These are phyloP conservation scores for Hordeum pubiflorum DNA, from an alignment of 202 grass and related monocot species.

Conservation along the genomic window DNA sequence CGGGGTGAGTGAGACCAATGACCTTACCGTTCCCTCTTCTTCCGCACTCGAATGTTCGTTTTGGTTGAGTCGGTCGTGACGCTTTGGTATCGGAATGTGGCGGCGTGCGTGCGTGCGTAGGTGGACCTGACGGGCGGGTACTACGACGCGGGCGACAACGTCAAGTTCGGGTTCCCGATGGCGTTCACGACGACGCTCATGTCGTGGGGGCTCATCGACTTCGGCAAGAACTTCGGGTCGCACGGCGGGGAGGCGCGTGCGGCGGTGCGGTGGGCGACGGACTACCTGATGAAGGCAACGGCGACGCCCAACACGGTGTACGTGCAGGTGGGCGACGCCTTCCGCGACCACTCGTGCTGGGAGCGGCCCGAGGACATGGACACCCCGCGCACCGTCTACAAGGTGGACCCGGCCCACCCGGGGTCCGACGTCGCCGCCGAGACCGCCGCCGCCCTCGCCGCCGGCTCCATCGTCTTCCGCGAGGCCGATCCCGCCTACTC, in stretches of 20 bases:
- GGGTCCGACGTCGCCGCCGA: conserved; percentile 74
- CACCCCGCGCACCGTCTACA: conserved; percentile 63
- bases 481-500: conserved; percentile 45
- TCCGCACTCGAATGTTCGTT: background rate
- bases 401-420: conserved; percentile 43
- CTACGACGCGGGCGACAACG: conserved; percentile 98
- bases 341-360: conserved; percentile 69
- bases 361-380: conserved; percentile 79
- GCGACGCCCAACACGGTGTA: conserved; percentile 48
- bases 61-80: too few relatives aligned
- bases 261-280: conserved; percentile 69
- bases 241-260: conserved; percentile 38
- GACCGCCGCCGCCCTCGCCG: conserved; percentile 67
- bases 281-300: conserved; percentile 80
- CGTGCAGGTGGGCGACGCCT: conserved; percentile 72
- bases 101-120: background rate
- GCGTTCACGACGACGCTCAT: conserved; percentile 91
- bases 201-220: conserved; percentile 93
- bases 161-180: conserved; percentile 99
- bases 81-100: too few relatives aligned
- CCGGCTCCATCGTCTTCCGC: conserved; percentile 72
- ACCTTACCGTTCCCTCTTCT: too few relatives aligned
- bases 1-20: conserved; percentile 53
- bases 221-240: conserved; percentile 52
- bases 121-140: conserved; percentile 88